Evolutionary conservation across 2,329 filamentous ascomycete species (phyloP).

Genomic region (Aurifilum marmelostoma): DNA sequence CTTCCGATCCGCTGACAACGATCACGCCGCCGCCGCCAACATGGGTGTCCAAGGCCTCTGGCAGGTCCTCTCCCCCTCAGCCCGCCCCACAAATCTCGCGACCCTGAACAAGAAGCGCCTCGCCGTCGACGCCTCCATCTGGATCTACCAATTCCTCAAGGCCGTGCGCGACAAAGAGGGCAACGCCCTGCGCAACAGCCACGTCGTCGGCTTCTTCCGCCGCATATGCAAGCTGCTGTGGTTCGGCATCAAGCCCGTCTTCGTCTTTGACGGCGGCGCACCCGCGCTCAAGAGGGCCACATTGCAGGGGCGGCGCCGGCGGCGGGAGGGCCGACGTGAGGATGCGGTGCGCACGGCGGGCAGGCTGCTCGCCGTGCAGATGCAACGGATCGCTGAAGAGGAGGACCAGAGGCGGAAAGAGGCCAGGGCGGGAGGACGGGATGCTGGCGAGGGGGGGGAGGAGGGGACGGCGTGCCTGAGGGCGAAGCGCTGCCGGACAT

Average conservation of each 20-base stretch:
- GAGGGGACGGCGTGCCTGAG: constrained; percentile 44
- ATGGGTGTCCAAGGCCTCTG: constrained; percentile 99
- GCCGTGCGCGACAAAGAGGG: constrained; percentile 98
- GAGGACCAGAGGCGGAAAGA: constrained; percentile 71
- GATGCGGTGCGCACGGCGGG: constrained; percentile 92
- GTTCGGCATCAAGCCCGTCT: constrained; percentile 94
- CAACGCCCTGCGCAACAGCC: constrained; percentile 92
- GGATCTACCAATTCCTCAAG: constrained; percentile 99
- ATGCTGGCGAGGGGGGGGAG: constrained; percentile 46
- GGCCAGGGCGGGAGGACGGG: constrained; percentile 56
- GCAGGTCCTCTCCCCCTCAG: constrained; percentile 94
- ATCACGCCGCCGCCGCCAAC: constrained; percentile 29
- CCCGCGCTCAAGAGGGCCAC: constrained; percentile 90
- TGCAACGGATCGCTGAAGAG: constrained; percentile 87
- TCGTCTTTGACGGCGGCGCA: constrained; percentile 96
- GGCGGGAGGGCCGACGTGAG: constrained; percentile 85
- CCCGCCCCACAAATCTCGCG: constrained; percentile 92
- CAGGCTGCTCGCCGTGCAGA: constrained; percentile 89
- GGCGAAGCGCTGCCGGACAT: constrained; percentile 70
- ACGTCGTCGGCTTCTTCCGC: constrained; percentile 96
- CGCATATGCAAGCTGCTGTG: constrained; percentile 97
- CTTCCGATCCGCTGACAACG: background rate
- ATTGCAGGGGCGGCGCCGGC: constrained; percentile 74
- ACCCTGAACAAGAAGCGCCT: constrained; percentile 95
- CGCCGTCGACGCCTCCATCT: constrained; percentile 96